Conservation (phyloP, 495 filamentous ascomycete species). For the Aspergillus ostianus region DNA sequence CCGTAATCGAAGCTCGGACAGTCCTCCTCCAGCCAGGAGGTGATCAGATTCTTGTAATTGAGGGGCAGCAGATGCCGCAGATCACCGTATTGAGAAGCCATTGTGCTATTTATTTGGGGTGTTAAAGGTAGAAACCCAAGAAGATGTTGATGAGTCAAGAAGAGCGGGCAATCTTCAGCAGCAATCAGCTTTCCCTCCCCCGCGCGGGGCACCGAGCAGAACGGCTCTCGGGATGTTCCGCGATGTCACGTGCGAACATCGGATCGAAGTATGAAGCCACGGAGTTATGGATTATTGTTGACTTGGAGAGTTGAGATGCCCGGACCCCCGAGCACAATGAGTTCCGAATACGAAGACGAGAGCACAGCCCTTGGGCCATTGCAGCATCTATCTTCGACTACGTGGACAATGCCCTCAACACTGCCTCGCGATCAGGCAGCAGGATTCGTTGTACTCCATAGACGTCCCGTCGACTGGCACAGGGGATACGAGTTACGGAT, state of each 20-base stretch:
- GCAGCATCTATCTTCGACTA: background rate
- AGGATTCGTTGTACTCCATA: background rate
- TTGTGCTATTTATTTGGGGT: conserved; percentile 16
- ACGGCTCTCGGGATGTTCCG: background rate
- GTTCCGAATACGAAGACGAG: background rate
- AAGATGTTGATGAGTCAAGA: background rate
- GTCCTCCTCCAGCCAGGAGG: conserved; percentile 90
- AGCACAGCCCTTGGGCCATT: conserved; percentile 1
- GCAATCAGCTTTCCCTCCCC: background rate
- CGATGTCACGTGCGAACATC: background rate
- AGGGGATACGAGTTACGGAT: too few relatives aligned
- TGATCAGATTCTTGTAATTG: conserved; percentile 77
- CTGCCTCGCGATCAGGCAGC: conserved; percentile 2
- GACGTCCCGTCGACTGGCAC: too few relatives aligned
- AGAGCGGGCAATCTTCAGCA: background rate
- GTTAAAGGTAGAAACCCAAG: background rate
- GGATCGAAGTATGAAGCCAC: too few relatives aligned
- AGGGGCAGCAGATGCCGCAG: conserved; percentile 79
- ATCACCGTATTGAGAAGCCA: conserved; percentile 68
- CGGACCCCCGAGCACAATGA: background rate
- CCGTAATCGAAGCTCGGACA: conserved; percentile 95
- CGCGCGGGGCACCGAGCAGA: background rate
- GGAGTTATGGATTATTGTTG: too few relatives aligned
- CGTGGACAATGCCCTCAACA: background rate
- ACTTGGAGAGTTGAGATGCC: background rate